Evolutionary conservation across 2,329 filamentous ascomycete genomes (phyloP).

Genomic region (Emmonsia crescens): DNA sequence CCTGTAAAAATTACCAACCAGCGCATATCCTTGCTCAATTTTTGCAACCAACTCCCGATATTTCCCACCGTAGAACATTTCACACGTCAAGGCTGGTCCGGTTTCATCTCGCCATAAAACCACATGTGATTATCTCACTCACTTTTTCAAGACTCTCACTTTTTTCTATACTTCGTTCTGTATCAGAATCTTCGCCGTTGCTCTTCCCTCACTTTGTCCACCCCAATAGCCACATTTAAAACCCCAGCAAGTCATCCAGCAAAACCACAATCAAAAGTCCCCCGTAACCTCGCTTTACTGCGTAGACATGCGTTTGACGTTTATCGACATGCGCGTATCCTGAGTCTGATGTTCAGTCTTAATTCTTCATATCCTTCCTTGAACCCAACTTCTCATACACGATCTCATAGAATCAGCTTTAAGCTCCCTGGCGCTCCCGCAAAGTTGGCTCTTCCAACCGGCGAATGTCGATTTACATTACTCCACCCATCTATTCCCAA

Average conservation of each 20-base stretch:
- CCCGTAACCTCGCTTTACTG: background rate
- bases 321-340: constrained; percentile 3
- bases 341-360: constrained; percentile 17
- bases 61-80: background rate
- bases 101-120: background rate
- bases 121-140: background rate
- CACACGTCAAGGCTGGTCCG: no score
- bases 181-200: background rate
- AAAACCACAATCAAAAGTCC: background rate
- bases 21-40: background rate
- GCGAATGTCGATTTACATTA: constrained; percentile 22
- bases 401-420: background rate
- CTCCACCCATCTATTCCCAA: constrained; percentile 17
- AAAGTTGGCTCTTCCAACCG: constrained; percentile 17
- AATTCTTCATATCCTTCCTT: constrained; percentile 12
- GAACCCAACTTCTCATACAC: background rate
- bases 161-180: background rate
- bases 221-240: background rate
- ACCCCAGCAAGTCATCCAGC: background rate
- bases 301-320: constrained; percentile 2
- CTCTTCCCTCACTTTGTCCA: background rate
- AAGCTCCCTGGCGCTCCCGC: background rate
- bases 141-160: background rate
- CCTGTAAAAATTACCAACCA: background rate
- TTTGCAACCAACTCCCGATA: background rate